Evolutionary conservation across 148 eudicot genomes (phyloP), one percentile per base, ranked within the genome.

Genomic region (Silene uniflora): DNA sequence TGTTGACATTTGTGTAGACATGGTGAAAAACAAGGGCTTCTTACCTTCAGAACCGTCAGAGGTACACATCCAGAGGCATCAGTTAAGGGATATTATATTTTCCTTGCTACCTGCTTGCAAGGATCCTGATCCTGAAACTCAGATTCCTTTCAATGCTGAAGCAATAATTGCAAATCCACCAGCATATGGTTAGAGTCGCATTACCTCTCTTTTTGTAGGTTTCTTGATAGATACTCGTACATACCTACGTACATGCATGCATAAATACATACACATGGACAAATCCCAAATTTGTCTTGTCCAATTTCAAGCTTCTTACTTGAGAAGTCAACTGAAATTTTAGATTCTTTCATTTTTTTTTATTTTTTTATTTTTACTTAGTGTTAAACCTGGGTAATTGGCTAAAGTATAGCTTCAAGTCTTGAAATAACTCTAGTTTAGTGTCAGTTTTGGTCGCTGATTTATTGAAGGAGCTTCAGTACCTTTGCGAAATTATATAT

Each of bases 121-220:
- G 68, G 81, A 85, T 3, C 84, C 88, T 67, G 93, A 92, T 83
- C 85, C 86, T 18, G 91, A 78, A 18, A 62, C 89, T 73, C 63
- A 77, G 24, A 76, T 84, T 72, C 80, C 89, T 56, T 92, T 92
- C 75, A 80, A 81, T 12, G 90, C 82, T 69, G 90, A 90, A 69
- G 98, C 98, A 73, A 92, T 92, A 61, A 92, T 92, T 78, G 91
- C 98, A 55, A 92, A 92, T 76, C 97, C 97, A 42, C 95, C 97
- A 23, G 92, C 97, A 23, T 92, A 92, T 83, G 97, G 97, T 91
- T 72, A 86, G 83, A 52, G 58, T 49, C 78, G 17, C 29, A 35
- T 68, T 52, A 78, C 62, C 75, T 67, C 67, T 55, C 44, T 74
- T 6, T 62, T 54, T 39, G 32, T 29, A n/a, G 19, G 55, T 58